A percentile compares a stretch with the other conserved stretches of the same genome.
phyloP scores from a whole-genome alignment of 352 stramenopile genomes.

The Pythium volutum region DNA sequence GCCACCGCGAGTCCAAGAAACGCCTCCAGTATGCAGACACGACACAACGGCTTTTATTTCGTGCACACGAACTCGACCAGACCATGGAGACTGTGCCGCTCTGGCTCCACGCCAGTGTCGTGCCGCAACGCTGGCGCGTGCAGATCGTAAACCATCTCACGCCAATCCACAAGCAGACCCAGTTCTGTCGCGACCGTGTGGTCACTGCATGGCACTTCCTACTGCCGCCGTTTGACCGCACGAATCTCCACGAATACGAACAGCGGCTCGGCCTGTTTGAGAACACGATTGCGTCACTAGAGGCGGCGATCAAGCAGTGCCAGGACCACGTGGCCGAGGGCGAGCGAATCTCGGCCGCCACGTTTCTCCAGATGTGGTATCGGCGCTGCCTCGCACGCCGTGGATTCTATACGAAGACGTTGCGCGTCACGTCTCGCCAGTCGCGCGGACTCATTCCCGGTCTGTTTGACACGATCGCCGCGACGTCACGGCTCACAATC shows the following conservation, averaged over 20 bases:
- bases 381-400: constrained; percentile 36
- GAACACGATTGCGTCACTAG: constrained; percentile 24
- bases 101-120: constrained; percentile 37
- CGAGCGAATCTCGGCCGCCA: constrained; percentile 33
- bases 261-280: constrained; percentile 36
- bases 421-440: constrained; percentile 34
- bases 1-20: constrained; percentile 38
- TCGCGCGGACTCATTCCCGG: constrained; percentile 50
- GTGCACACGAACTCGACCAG: constrained; percentile 35
- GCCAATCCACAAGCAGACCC: constrained; percentile 35
- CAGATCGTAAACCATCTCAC: constrained; percentile 39
- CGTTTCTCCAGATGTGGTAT: constrained; percentile 50
- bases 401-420: constrained; percentile 55
- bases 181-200: constrained; percentile 33
- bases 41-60: constrained; percentile 34
- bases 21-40: constrained; percentile 33
- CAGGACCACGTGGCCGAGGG: constrained; percentile 28
- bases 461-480: constrained; percentile 61
- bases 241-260: constrained; percentile 41
- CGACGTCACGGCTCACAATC: constrained; percentile 40
- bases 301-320: constrained; percentile 30
- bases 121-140: constrained; percentile 38
- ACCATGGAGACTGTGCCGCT: constrained; percentile 34
- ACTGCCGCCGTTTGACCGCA: constrained; percentile 38
- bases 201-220: constrained; percentile 37